A percentile compares a stretch with the other conserved stretches of the same genome.
These are phyloP conservation scores for Mycena rosella DNA, from an alignment of 768 basidiomycete genomes.

Conservation along the genomic window DNA sequence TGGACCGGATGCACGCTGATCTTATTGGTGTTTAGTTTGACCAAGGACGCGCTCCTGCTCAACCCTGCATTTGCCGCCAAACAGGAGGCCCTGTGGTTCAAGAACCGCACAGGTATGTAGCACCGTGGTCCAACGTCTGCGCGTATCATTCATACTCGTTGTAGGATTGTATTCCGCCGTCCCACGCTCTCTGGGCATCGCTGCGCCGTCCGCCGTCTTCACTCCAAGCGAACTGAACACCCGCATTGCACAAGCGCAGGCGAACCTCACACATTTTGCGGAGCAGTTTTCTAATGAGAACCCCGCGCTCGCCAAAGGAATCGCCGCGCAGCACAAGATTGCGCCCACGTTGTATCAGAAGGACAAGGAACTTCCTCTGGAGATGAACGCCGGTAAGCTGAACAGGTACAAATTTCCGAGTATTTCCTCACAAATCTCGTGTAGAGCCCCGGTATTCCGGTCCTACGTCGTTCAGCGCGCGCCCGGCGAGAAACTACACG, in stretches of 20 bases:
- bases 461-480: slow-evolving; percentile 38
- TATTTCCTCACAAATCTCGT: too few species aligned
- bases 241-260: slow-evolving; percentile 39
- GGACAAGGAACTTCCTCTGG: slow-evolving; percentile 43
- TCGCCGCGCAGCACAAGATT: slow-evolving; percentile 46
- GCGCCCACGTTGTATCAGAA: slow-evolving; percentile 41
- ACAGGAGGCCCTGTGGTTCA: slow-evolving; percentile 45
- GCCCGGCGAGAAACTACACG: slow-evolving; percentile 48
- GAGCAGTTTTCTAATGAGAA: slow-evolving; percentile 49
- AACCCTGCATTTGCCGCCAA: slow-evolving; percentile 41
- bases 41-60: slow-evolving; percentile 42
- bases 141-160: background rate
- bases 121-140: background rate
- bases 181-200: slow-evolving; percentile 47
- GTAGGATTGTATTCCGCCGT: slow-evolving; percentile 45
- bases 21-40: slow-evolving; percentile 35
- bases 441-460: slow-evolving; percentile 51
- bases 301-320: slow-evolving; percentile 44
- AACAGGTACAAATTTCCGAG: background rate
- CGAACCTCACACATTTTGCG: slow-evolving; percentile 42
- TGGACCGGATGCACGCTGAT: background rate
- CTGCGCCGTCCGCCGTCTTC: slow-evolving; percentile 45
- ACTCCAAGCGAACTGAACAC: slow-evolving; percentile 27
- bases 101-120: slow-evolving; percentile 45
- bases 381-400: slow-evolving; percentile 46